phyloP scores from a whole-genome alignment of 345 rosid species.

The Pugionium dolabratum region DNA sequence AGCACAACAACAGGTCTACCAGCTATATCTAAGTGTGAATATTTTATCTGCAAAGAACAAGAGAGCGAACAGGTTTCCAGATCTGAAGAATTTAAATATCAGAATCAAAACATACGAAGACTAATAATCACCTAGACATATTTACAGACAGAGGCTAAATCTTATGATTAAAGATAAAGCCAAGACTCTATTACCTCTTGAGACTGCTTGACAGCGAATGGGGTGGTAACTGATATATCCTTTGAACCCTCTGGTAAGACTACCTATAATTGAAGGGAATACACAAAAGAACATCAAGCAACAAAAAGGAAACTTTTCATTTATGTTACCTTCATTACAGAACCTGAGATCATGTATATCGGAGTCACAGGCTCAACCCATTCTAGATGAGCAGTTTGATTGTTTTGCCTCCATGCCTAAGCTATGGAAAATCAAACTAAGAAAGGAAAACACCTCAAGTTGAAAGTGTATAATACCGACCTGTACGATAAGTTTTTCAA shows the following conservation, averaged over 20 bases:
- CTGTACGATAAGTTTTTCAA: conserved; percentile 79
- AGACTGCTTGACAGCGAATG: conserved; percentile 69
- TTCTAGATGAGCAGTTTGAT: not conserved
- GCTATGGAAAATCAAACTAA: conserved; percentile 3
- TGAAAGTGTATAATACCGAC: conserved; percentile 41
- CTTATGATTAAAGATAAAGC: not conserved
- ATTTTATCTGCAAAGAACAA: conserved; percentile 55
- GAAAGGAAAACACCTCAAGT: not conserved
- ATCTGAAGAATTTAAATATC: conserved; percentile 6
- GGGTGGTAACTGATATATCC: conserved; percentile 65
- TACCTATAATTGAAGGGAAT: conserved; percentile 52
- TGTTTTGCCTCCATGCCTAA: not conserved
- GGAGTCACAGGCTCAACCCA: not conserved
- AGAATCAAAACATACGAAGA: not conserved
- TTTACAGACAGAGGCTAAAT: not conserved
- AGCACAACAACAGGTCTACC: conserved; percentile 88
- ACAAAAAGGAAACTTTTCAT: not conserved
- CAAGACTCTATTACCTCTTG: conserved; percentile 64
- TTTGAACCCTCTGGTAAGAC: conserved; percentile 90
- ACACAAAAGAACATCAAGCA: conserved; percentile 12
- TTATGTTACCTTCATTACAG: conserved; percentile 1
- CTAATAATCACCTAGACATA: too few relatives aligned
- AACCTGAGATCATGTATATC: not conserved
- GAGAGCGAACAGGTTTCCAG: not conserved
- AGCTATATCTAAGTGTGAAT: conserved; percentile 85